Conservation (phyloP, 2,329 filamentous ascomycete genomes). For the Metarhizium robertsii region DNA sequence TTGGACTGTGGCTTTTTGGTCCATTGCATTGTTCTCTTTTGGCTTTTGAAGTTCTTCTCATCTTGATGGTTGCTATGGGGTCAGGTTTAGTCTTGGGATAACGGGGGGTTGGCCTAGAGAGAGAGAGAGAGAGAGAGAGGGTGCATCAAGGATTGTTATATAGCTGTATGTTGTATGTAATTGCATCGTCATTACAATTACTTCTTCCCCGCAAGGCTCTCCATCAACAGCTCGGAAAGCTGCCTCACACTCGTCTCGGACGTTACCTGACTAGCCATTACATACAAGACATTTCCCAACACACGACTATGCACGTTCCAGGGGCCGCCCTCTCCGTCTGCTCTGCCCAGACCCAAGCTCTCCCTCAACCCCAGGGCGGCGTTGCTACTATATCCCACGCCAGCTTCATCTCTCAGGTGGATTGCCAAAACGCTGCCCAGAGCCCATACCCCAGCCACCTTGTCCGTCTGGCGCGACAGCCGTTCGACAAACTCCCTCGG, state of each 20-base stretch:
- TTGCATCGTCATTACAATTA: neutral
- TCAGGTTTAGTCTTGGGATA: too few species aligned
- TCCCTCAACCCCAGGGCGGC: conserved; percentile 34
- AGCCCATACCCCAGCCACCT: conserved; percentile 59
- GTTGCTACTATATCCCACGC: conserved; percentile 37
- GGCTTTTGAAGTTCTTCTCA: neutral
- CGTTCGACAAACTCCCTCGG: conserved; percentile 46
- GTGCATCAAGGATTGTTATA: too few species aligned
- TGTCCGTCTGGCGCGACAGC: conserved; percentile 42
- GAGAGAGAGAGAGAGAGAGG: too few species aligned
- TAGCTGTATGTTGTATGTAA: too few species aligned
- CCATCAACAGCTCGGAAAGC: conserved; percentile 13
- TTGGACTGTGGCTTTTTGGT: neutral
- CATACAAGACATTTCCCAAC: conserved; percentile 48
- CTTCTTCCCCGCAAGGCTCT: conserved; percentile 1
- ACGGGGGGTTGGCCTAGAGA: too few species aligned
- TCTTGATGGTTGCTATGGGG: neutral
- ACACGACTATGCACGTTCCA: conserved; percentile 47
- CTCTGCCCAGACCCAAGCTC: conserved; percentile 17
- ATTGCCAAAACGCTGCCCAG: conserved; percentile 69
- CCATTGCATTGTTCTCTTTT: neutral
- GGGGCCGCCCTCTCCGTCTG: conserved; percentile 14
- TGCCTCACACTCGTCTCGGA: conserved; percentile 17
- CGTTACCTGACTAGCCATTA: conserved; percentile 45
- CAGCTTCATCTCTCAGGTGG: conserved; percentile 31